Evolutionary conservation across 345 rosid genomes (phyloP), one percentile per base, ranked within the genome.

Genomic region (Populus simonii): DNA sequence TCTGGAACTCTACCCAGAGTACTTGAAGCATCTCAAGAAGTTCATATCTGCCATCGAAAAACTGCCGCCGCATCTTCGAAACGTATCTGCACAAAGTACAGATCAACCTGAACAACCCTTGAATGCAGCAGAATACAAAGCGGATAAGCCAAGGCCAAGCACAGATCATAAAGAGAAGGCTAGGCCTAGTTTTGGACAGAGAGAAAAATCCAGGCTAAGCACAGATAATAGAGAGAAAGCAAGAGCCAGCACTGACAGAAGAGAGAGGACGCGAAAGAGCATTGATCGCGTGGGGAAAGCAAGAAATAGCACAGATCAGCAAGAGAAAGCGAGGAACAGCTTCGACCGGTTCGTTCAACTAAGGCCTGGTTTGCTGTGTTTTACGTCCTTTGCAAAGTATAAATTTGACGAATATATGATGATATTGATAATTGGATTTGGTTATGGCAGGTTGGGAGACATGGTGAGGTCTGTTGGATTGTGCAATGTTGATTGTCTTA

Each of bases 401-500:
- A 20, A 47, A 27, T 15, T 33, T 66, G 67, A 22, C 16, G 3
- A 18, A 17, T 43, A 17, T 36, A 17, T 36, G 29, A 49, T 45
- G 38, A 23, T 78, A 1, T 43, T 53, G 59, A 39, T 41, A 63
- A n/a, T 49, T 73, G n/a, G n/a, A 33, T 55, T 17, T 29, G 47
- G 66, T 76, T 41, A 66, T 80, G 81, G 81, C 84, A 93, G 97
- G 78, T 82, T 93, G 66, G 92, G 96, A 67, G 94, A 93, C 43
- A 90, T 89, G 80, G 94, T 93, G 84, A 87, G 94, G 78, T 88
- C 92, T 3, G 98, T 90, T 76, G 92, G 95, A 72, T 79, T 90
- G 70, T 93, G 96, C 89, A 93, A 86, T 51, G 89, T 89, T 74
- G 91, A 90, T 77, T 92, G 97, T 82, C 75, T 92, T 83, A 89